phyloP scores from a whole-genome alignment of 1,284 basidiomycete species.

The Lentinus polychrous region DNA sequence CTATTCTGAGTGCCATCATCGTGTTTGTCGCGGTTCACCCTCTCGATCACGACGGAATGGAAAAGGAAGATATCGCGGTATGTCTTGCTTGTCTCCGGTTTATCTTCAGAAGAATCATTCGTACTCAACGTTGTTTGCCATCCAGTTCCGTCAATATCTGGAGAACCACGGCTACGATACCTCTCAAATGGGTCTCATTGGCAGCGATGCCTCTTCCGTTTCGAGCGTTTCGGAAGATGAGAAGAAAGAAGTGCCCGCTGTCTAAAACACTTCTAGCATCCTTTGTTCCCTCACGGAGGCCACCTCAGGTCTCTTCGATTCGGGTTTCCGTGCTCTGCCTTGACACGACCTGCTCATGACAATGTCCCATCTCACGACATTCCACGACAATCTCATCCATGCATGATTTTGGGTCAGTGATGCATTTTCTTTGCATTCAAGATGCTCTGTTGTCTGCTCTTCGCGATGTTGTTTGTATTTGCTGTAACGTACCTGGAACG shows the following conservation, averaged over 20 bases:
- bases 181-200: slow-evolving; percentile 10
- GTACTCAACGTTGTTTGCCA: neutral
- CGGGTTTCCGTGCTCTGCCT: slow-evolving; percentile 2
- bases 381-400: too few species aligned
- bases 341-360: too few species aligned
- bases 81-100: slow-evolving; percentile 17
- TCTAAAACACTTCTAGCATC: too few species aligned
- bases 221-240: neutral
- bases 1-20: slow-evolving; percentile 70
- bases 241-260: neutral
- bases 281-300: too few species aligned
- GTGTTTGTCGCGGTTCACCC: slow-evolving; percentile 74
- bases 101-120: neutral
- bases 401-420: too few species aligned
- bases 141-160: slow-evolving; percentile 77
- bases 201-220: slow-evolving; percentile 3
- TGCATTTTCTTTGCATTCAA: too few species aligned
- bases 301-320: neutral
- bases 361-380: too few species aligned
- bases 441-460: too few species aligned
- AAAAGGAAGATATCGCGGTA: slow-evolving; percentile 63
- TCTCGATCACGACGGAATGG: slow-evolving; percentile 75
- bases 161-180: slow-evolving; percentile 74
- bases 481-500: too few species aligned
- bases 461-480: too few species aligned